These are phyloP conservation scores for Botrytis porri DNA, from an alignment of 2,329 filamentous ascomycete genomes.

Conservation along the genomic window DNA sequence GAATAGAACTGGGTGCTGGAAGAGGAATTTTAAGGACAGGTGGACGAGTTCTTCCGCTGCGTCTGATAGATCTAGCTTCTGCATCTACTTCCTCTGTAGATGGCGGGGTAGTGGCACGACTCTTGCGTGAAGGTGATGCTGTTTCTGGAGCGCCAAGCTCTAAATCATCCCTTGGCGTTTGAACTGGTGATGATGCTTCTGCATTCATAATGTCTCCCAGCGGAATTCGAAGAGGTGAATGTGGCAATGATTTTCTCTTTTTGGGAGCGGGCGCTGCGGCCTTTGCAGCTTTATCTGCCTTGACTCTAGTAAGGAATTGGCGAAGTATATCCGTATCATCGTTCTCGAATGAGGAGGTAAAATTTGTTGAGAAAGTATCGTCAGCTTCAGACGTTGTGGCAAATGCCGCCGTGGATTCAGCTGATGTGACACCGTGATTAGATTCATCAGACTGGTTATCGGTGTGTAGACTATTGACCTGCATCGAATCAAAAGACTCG, in stretches of 20 bases:
- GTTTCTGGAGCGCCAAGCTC: constrained; percentile 25
- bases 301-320: constrained; percentile 39
- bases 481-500: constrained; percentile 24
- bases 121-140: constrained; percentile 29
- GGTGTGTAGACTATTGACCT: constrained; percentile 14
- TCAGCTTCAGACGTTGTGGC: constrained; percentile 22
- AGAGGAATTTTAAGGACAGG: constrained; percentile 31
- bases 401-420: constrained; percentile 22
- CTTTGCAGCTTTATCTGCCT: constrained; percentile 40
- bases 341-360: constrained; percentile 24
- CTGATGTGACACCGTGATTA: background rate
- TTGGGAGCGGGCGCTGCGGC: constrained; percentile 29
- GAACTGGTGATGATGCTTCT: constrained; percentile 28
- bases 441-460: background rate
- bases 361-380: constrained; percentile 17
- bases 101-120: constrained; percentile 16
- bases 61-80: constrained; percentile 30
- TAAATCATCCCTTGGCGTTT: constrained; percentile 29
- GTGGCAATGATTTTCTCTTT: constrained; percentile 35
- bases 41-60: constrained; percentile 37
- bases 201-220: constrained; percentile 27
- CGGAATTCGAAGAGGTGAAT: constrained; percentile 36
- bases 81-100: constrained; percentile 25
- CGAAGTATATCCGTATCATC: constrained; percentile 41
- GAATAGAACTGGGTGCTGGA: constrained; percentile 36